Base-by-base conservation (phyloP, 2,329 filamentous ascomycete species). In the Cadophora gregata region DNA sequence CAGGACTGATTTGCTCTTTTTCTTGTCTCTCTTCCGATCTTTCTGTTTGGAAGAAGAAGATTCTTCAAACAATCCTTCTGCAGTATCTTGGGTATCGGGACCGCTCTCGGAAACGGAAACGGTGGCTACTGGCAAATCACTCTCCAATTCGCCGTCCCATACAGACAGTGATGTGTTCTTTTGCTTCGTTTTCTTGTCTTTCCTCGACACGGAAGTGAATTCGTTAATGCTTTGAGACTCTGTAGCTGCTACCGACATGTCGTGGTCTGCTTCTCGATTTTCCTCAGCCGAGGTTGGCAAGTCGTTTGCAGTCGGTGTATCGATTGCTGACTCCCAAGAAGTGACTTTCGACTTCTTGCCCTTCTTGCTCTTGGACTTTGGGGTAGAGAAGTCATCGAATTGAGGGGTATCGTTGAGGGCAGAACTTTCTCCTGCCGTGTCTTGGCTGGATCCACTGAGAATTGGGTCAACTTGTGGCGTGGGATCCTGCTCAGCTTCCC, bases 141-240 rank as follows among this genome's bases (percentile, higher is more conserved):
- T 33, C 51, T 66, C 67, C 16, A 31, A 24, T 48, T 66, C 60
- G 25, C n/a, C 56, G 24, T 64, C 60, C 63, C 48, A 58, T 16
- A 47, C 19, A 19, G 66, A 63, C 29, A 67, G n/a, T 9, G 56
- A 63, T 47, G 65, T 67, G 16, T 24, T 66, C 59, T 67, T 67
- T 33, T 75, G 72, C 3, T 72, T 73, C 67, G 81, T 81, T 48
- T 71, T 72, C 64, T 72, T 70, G 24, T 64, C 60, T 51, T 70
- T 71, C 58, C 68, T 70, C 19, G 69, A 69, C 33, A 45, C 59
- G 14, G 66, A 50, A 25, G 47, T 12, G 27, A 59, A 47, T 8
- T 65, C 25, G 14, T 68, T 63, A 4, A 58, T 42, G 9, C 25
- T 21, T n/a, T 21, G 47, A 19, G 63, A 25, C n/a, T 56, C 48